These are phyloP conservation scores for Botryococcus braunii DNA, from an alignment of 163 green algal species.

Conservation along the genomic window DNA sequence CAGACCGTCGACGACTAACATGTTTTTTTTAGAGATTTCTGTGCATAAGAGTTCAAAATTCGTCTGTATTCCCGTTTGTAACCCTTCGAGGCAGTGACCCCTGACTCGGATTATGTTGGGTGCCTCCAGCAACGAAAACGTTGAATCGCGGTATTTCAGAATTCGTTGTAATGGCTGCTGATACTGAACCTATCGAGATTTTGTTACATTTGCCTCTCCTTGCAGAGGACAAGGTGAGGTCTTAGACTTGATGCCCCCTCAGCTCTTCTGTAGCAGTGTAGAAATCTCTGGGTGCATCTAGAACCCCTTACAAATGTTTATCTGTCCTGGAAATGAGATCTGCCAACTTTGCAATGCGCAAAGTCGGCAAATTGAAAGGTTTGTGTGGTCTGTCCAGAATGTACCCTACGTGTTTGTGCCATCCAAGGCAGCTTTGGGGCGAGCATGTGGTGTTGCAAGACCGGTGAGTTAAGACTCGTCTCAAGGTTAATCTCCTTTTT, in stretches of 20 bases:
- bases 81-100: neutral
- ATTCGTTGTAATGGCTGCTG: conserved; percentile 96
- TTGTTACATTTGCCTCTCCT: conserved; percentile 96
- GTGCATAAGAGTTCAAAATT: neutral
- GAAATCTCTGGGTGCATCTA: neutral
- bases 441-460: conserved; percentile 90
- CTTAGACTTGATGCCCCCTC: neutral
- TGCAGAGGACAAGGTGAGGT: conserved; percentile 90
- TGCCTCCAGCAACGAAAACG: conserved; percentile 79
- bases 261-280: no score
- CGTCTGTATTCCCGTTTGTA: neutral
- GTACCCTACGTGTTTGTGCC: conserved; percentile 93
- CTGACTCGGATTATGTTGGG: neutral
- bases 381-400: conserved; percentile 60
- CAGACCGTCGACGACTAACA: neutral
- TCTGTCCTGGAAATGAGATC: neutral
- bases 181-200: conserved; percentile 99
- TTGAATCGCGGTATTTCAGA: conserved; percentile 94
- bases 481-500: no score
- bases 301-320: neutral
- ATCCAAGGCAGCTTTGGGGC: conserved; percentile 91
- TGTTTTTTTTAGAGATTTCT: neutral
- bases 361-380: neutral
- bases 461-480: conserved; percentile 39
- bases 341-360: neutral